Base-by-base conservation (phyloP, 306 rosid genomes). In the Vicia faba region DNA sequence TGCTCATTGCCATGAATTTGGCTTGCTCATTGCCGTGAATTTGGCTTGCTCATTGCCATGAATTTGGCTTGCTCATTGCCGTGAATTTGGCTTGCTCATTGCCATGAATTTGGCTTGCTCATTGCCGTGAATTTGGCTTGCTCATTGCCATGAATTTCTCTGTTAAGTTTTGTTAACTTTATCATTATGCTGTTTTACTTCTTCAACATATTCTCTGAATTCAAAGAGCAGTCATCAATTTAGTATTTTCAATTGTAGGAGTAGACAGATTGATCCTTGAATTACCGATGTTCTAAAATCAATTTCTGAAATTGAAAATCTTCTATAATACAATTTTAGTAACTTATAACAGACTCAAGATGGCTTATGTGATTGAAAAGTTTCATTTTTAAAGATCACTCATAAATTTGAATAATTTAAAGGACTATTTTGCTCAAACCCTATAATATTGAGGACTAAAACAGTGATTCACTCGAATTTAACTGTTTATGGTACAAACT, bases 401-500 rank as follows among this genome's bases (percentile, higher is more conserved):
- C 33, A 23, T 33, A 54, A 23, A 53, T 5, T 23, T 25, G 0
- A 23, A 25, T 25, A 5, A 55, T 55, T 25, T 26, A 13, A 11
- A 25, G 5, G 61, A 13, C 15, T 5, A 26, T 26, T 55, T 55
- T 55, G 38, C 18, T 26, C 9, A 0, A 55, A 0, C 5, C 8
- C 38, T 55, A 26, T 28, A 26, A 26, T 25, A 55, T 55, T 9
- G 29, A 20, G 5, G 18, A 55, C 15, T 55, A 26, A 26, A 26
- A 55, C 4, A 26, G 38, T 12, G 39, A 28, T 55, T 54, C 35
- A 0, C 38, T 15, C 12, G 2, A 33, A 51, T 55, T 50, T 71
- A 13, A 7, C 41, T 58, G 18, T 20, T 19, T 70, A 48, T 51
- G 59, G 19, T 20, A 43, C 49, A n/a, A 46, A 33, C 68, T 59